phyloP scores from a whole-genome alignment of 106 monocot species.

The Dendrobium chrysotoxum region DNA sequence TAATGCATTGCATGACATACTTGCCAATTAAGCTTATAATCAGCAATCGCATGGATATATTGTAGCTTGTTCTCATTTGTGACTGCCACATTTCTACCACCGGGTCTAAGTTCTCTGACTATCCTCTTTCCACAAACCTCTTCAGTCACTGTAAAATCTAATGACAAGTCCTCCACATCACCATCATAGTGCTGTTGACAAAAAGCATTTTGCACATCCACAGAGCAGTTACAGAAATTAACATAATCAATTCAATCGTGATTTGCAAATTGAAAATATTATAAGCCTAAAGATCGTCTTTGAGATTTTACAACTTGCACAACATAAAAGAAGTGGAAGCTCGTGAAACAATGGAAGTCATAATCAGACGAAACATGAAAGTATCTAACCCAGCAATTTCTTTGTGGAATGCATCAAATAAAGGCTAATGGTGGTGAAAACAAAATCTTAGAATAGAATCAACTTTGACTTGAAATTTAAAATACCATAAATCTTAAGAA shows the following conservation, averaged over 20 bases:
- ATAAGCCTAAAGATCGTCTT: not conserved
- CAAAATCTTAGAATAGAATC: not conserved
- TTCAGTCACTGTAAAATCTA: constrained; percentile 92
- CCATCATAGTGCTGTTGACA: constrained; percentile 71
- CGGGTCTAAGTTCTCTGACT: constrained; percentile 73
- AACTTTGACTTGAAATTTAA: not conserved
- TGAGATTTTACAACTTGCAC: not conserved
- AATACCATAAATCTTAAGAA: not conserved
- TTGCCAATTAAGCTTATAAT: constrained; percentile 90
- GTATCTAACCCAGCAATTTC: not conserved
- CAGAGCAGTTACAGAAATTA: not conserved
- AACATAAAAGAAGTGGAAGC: not conserved
- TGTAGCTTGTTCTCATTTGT: constrained; percentile 92
- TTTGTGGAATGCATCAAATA: not conserved
- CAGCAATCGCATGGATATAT: constrained; percentile 88
- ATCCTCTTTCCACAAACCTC: constrained; percentile 56
- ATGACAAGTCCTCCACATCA: constrained; percentile 64
- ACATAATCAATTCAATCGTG: not conserved
- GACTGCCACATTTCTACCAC: constrained; percentile 60
- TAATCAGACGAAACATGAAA: no score
- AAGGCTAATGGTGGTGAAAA: not conserved
- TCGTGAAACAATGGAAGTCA: not conserved
- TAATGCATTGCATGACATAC: constrained; percentile 23
- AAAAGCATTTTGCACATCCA: not conserved
- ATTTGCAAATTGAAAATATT: not conserved